phyloP scores from a whole-genome alignment of 805 yeast genomes.

The Teunomyces aglyptinius region DNA sequence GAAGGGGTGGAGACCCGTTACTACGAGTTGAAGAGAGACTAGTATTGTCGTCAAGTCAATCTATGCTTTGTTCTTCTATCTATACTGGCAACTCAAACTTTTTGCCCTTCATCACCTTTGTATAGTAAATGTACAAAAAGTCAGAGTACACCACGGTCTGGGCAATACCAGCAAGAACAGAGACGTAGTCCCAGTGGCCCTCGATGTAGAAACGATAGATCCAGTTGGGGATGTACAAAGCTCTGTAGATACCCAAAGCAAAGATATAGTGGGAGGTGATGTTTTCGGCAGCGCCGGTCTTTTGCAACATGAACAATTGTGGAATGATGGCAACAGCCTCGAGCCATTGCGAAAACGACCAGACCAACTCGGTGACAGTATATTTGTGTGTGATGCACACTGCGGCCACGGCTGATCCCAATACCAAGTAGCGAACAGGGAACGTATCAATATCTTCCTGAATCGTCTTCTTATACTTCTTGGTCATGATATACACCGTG shows the following conservation, averaged over 20 bases:
- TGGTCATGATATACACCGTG: slow-evolving; percentile 68
- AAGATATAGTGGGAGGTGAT: slow-evolving; percentile 91
- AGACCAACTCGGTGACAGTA: slow-evolving; percentile 58
- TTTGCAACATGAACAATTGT: slow-evolving; percentile 85
- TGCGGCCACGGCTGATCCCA: slow-evolving; percentile 53
- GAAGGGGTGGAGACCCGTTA: slow-evolving; percentile 86
- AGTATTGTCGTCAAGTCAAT: slow-evolving; percentile 7
- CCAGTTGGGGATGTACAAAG: slow-evolving; percentile 94
- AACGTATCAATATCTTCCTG: slow-evolving; percentile 67
- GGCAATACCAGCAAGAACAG: slow-evolving; percentile 74
- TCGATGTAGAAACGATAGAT: slow-evolving; percentile 75
- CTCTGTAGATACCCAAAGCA: slow-evolving; percentile 87
- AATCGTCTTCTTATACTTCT: slow-evolving; percentile 58
- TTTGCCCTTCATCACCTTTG: slow-evolving; percentile 71
- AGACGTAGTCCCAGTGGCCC: slow-evolving; percentile 61
- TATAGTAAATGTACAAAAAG: slow-evolving; percentile 90
- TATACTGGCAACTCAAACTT: slow-evolving; percentile 69
- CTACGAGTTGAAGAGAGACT: slow-evolving; percentile 87
- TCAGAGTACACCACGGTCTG: slow-evolving; percentile 92
- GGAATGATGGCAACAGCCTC: slow-evolving; percentile 92
- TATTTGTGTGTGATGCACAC: slow-evolving; percentile 68
- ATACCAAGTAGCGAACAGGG: slow-evolving; percentile 66
- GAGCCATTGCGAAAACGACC: slow-evolving; percentile 92
- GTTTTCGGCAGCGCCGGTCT: slow-evolving; percentile 83
- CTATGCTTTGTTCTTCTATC: background rate